phyloP scores from a whole-genome alignment of 139 green algal species.

The Chlamydomonas sp. region DNA sequence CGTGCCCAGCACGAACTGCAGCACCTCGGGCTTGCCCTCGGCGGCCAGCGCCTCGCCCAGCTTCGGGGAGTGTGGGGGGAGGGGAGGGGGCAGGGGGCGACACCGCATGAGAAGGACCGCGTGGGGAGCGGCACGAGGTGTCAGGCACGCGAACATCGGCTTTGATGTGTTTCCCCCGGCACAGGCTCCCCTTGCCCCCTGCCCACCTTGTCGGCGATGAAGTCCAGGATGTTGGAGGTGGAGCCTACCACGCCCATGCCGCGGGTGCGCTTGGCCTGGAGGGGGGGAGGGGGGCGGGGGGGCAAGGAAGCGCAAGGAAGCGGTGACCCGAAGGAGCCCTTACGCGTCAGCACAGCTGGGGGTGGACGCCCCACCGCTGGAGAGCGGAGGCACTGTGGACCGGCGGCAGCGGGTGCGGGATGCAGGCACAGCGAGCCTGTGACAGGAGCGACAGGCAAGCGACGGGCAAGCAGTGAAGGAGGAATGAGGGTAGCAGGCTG shows the following conservation, averaged over 20 bases:
- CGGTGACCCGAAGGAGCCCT: too few relatives aligned
- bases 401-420: too few relatives aligned
- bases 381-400: too few relatives aligned
- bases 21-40: constrained; percentile 62
- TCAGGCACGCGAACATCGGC: too few relatives aligned
- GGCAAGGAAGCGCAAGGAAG: too few relatives aligned
- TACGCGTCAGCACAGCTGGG: too few relatives aligned
- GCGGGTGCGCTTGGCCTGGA: constrained; percentile 75
- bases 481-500: too few relatives aligned
- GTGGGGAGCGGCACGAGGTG: not conserved
- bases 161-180: not conserved
- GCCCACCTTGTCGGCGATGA: constrained; percentile 83
- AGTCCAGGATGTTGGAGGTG: constrained; percentile 98
- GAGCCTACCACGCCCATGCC: constrained; percentile 95
- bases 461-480: too few relatives aligned
- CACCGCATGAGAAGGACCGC: not conserved
- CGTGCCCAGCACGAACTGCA: constrained; percentile 97
- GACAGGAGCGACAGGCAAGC: too few relatives aligned
- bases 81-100: not conserved
- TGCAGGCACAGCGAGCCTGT: not conserved
- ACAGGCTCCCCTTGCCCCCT: not conserved
- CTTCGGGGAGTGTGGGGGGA: not conserved
- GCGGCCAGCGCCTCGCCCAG: constrained; percentile 55
- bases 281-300: not conserved
- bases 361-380: too few relatives aligned